Percentiles rank a stretch among this genome's conserved stretches.
Evolutionary conservation across 306 rosid species (phyloP).

Genomic region (Amphicarpaea edgeworthii): DNA sequence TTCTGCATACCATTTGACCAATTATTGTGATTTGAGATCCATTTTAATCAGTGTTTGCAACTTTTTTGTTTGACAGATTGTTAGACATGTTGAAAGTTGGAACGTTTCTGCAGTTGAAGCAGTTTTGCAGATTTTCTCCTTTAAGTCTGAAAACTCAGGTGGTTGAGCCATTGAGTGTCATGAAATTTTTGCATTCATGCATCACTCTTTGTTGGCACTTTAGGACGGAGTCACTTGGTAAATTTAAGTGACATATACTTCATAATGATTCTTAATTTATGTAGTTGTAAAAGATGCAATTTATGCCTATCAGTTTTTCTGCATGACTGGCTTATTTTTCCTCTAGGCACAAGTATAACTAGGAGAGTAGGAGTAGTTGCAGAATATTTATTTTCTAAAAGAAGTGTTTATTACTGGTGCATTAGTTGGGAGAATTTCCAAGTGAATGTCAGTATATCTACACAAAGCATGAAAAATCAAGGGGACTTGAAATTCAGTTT

Average conservation of each 20-base stretch:
- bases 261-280: background rate
- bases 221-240: background rate
- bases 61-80: conserved; percentile 62
- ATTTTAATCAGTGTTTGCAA: conserved; percentile 32
- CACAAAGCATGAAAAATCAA: background rate
- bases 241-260: background rate
- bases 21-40: conserved; percentile 19
- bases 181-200: conserved; percentile 16
- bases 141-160: conserved; percentile 46
- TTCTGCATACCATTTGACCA: conserved; percentile 13
- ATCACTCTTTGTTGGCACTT: conserved; percentile 1
- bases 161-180: conserved; percentile 35
- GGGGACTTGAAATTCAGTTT: background rate
- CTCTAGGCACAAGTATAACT: background rate
- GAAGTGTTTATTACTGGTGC: background rate
- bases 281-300: conserved; percentile 13
- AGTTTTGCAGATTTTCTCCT: conserved; percentile 77
- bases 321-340: background rate
- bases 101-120: conserved; percentile 86
- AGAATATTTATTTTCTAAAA: background rate
- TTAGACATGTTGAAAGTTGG: conserved; percentile 92
- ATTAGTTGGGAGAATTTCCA: conserved; percentile 1
- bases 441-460: background rate
- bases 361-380: conserved; percentile 12
- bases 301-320: conserved; percentile 3